Evolutionary conservation across 257 asterid genomes (phyloP), one percentile per base, ranked within the genome.

Genomic region (Capsicum chinense): DNA sequence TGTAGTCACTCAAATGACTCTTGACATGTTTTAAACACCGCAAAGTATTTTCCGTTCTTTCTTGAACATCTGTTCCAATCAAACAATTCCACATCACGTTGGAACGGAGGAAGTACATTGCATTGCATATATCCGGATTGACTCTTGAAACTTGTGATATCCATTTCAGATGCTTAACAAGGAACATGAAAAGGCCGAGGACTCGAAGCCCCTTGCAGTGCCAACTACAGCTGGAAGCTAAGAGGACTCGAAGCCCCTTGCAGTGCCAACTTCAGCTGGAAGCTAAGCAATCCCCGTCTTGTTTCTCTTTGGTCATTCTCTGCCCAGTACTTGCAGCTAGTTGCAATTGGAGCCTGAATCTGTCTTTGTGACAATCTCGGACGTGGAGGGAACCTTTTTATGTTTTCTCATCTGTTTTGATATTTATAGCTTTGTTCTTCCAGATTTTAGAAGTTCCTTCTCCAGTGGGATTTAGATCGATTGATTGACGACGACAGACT

Each of bases 161-260:
- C 5, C 15, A n/a, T 37, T 86, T 54, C 89, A 95, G 99, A 92
- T 94, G 97, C 95, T 95, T n/a, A 95, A 95, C 94, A 93, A 93
- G 86, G 98, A 95, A 86, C 98, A 95, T 17, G 98, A 95, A 50
- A 94, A 94, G 90, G 93, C 96, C 2, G 98, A 93, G 85, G 98
- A 95, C 57, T 91, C 93, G 0, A 95, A 93, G 91, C 95, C 99
- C 7, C 93, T 91, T 58, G 91, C 92, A 0, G 94, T 90, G 58
- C 92, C 96, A 59, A 81, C 92, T 74, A 90, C 93, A 56, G 97
- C 94, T 67, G 92, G 93, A 86, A 93, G 95, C 94, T 91, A 85
- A 90, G 83, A 93, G 85, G 98, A 95, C 57, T 91, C 93, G 0
- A 95, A 93, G 91, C 95, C 99, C 7, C 93, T 91, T 58, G 91